phyloP scores from a whole-genome alignment of 2,329 filamentous ascomycete species.

The Fusarium burgessii region DNA sequence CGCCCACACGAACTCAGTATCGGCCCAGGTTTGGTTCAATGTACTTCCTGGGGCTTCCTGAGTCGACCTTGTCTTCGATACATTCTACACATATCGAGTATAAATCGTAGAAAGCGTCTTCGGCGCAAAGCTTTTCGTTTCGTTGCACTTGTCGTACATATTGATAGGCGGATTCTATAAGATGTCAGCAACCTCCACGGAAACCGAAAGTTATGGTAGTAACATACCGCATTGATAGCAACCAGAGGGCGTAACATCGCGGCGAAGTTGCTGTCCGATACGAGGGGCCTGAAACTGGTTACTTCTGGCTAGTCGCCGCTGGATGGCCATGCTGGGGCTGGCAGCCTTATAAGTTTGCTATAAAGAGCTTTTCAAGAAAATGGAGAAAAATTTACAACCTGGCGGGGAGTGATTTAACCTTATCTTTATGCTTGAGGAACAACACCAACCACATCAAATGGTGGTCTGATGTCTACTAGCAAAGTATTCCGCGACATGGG shows the following conservation, averaged over 20 bases:
- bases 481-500: not conserved
- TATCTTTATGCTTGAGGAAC: not conserved
- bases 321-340: not conserved
- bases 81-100: not conserved
- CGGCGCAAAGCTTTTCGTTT: not conserved
- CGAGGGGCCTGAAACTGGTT: rapidly evolving
- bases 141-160: not conserved
- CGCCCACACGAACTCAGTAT: no score
- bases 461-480: not conserved
- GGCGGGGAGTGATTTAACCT: not conserved
- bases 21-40: not conserved
- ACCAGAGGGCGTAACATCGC: not conserved
- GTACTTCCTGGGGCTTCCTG: not conserved
- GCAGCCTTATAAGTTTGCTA: no score
- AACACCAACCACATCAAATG: not conserved
- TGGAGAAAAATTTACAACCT: no score
- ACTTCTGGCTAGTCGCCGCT: not conserved
- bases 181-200: rapidly evolving
- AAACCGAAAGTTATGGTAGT: rapidly evolving
- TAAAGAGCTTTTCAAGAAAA: no score
- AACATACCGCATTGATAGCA: not conserved
- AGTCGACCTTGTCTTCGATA: not conserved
- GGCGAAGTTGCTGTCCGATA: not conserved
- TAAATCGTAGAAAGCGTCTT: not conserved
- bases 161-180: not conserved